Evolutionary conservation across 306 rosid genomes (phyloP).

Genomic region (Lagenaria siceraria): DNA sequence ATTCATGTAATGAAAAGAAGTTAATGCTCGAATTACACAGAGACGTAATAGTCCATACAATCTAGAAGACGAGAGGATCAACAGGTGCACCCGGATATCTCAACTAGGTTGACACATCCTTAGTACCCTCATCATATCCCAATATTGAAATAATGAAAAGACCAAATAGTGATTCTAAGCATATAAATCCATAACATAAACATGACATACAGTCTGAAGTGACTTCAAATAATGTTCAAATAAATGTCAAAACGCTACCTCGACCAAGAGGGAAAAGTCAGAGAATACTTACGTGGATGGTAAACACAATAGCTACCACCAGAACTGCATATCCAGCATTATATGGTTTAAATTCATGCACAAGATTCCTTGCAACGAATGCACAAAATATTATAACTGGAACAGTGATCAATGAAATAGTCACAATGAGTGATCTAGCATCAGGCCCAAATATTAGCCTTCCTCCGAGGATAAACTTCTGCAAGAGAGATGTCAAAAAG

Average conservation of each 20-base stretch:
- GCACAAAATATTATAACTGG: conserved; percentile 65
- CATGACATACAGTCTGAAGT: background rate
- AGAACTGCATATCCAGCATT: conserved; percentile 64
- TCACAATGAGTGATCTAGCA: conserved; percentile 67
- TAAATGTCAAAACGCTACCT: background rate
- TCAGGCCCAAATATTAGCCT: conserved; percentile 89
- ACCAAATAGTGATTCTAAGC: background rate
- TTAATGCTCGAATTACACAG: too few species aligned
- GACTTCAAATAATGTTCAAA: background rate
- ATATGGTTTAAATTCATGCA: conserved; percentile 52
- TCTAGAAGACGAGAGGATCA: too few species aligned
- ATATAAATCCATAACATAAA: background rate
- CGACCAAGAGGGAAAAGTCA: background rate
- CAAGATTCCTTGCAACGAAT: conserved; percentile 78
- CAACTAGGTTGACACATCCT: too few species aligned
- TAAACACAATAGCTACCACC: conserved; percentile 60
- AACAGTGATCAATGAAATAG: conserved; percentile 54
- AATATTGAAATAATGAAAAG: background rate
- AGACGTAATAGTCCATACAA: too few species aligned
- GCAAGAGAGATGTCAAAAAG: conserved; percentile 17
- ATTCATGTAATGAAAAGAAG: too few species aligned
- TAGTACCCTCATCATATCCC: too few species aligned
- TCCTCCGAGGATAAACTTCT: conserved; percentile 82
- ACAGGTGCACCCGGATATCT: too few species aligned
- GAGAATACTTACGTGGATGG: conserved; percentile 47